These are phyloP conservation scores for Debaryomyces castellii DNA, from an alignment of 805 yeast genomes.

Conservation along the genomic window DNA sequence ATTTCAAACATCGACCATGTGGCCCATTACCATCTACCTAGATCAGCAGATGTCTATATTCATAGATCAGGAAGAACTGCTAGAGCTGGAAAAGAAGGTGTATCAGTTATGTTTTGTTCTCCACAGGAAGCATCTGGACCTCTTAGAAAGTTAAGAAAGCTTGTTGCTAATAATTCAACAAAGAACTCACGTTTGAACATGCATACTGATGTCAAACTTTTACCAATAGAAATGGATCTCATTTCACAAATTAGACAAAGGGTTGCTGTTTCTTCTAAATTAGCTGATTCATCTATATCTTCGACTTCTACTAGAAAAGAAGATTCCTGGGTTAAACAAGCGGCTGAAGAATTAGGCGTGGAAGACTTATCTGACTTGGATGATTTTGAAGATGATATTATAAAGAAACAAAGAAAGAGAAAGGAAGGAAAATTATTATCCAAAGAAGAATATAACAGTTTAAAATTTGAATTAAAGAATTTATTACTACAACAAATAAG, in stretches of 20 bases:
- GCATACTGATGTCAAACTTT: slow-evolving; percentile 55
- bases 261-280: slow-evolving; percentile 62
- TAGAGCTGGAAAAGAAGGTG: slow-evolving; percentile 91
- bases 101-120: slow-evolving; percentile 88
- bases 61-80: slow-evolving; percentile 99
- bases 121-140: slow-evolving; percentile 95
- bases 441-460: slow-evolving; percentile 45
- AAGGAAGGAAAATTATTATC: slow-evolving; percentile 40
- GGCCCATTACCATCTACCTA: slow-evolving; percentile 91
- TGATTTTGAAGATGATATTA: slow-evolving; percentile 59
- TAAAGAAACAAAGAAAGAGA: slow-evolving; percentile 61
- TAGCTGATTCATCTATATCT: slow-evolving; percentile 72
- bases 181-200: slow-evolving; percentile 27
- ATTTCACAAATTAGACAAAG: slow-evolving; percentile 70
- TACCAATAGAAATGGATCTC: slow-evolving; percentile 77
- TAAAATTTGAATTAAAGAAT: slow-evolving; percentile 53
- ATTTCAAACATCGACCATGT: slow-evolving; percentile 90
- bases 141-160: slow-evolving; percentile 65
- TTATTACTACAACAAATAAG: slow-evolving; percentile 56
- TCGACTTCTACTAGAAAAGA: slow-evolving; percentile 63
- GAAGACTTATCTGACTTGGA: slow-evolving; percentile 68
- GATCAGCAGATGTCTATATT: slow-evolving; percentile 90
- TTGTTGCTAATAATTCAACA: slow-evolving; percentile 39
- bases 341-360: slow-evolving; percentile 90
- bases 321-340: slow-evolving; percentile 78